phyloP scores from a whole-genome alignment of 2,329 filamentous ascomycete genomes.

The Nannizzia gypsea region DNA sequence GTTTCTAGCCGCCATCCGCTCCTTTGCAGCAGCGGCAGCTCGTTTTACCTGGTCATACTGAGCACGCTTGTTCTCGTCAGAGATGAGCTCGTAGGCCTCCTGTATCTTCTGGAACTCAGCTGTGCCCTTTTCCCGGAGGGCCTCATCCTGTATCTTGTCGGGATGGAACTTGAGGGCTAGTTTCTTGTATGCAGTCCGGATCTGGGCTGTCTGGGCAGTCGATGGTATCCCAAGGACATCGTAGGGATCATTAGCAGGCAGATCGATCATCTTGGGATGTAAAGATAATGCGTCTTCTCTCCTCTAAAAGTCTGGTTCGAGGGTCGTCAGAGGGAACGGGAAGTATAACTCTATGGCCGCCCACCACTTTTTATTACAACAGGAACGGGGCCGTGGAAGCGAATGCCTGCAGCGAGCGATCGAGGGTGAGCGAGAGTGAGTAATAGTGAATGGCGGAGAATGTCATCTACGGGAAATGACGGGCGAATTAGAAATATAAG shows the following conservation, averaged over 20 bases:
- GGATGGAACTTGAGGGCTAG: constrained; percentile 81
- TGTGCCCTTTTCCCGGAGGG: constrained; percentile 63
- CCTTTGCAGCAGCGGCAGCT: neutral
- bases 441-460: too few relatives aligned
- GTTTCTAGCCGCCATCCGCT: neutral
- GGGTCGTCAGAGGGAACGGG: neutral
- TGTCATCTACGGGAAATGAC: too few relatives aligned
- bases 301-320: neutral
- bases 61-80: constrained; percentile 57
- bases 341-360: constrained; percentile 1
- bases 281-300: too few relatives aligned
- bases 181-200: constrained; percentile 72
- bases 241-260: constrained; percentile 55
- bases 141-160: constrained; percentile 74
- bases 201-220: constrained; percentile 57
- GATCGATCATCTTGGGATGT: neutral
- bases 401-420: too few relatives aligned
- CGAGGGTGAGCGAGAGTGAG: too few relatives aligned
- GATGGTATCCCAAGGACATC: constrained; percentile 60
- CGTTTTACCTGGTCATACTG: constrained; percentile 62
- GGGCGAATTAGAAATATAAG: too few relatives aligned
- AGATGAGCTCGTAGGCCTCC: constrained; percentile 82
- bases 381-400: too few relatives aligned
- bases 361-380: neutral
- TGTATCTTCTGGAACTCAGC: constrained; percentile 88